These are phyloP conservation scores for Populus pruinosa DNA, from an alignment of 345 rosid genomes.

Conservation along the genomic window DNA sequence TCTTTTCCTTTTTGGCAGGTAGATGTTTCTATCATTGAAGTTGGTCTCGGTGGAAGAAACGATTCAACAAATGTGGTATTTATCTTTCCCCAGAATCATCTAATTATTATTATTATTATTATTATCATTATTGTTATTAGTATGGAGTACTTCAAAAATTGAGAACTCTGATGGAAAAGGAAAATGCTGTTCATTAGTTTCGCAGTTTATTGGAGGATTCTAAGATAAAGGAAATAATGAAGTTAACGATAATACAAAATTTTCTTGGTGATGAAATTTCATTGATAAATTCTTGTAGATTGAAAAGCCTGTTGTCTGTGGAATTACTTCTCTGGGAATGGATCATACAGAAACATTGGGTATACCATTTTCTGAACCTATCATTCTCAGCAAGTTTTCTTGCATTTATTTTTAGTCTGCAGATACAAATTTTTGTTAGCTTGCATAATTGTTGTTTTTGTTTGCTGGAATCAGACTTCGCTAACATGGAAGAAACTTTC, in stretches of 20 bases:
- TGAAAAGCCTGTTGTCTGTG: constrained; percentile 78
- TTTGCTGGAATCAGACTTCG: background rate
- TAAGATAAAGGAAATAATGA: background rate
- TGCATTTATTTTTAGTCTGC: background rate
- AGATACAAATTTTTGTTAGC: background rate
- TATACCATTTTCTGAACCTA: constrained; percentile 19
- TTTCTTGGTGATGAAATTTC: constrained; percentile 3
- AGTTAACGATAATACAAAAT: background rate
- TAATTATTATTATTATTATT: background rate
- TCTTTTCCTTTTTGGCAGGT: constrained; percentile 40
- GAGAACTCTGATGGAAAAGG: background rate
- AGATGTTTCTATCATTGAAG: constrained; percentile 86
- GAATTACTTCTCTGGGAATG: constrained; percentile 81
- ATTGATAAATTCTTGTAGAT: constrained; percentile 48
- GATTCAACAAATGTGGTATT: constrained; percentile 89
- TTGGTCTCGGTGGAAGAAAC: constrained; percentile 69
- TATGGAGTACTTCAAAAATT: background rate
- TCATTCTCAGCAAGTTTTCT: constrained; percentile 2
- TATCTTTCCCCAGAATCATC: constrained; percentile 15
- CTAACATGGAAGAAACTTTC: background rate
- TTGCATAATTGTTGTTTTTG: background rate
- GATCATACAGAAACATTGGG: constrained; percentile 79
- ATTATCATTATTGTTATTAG: background rate
- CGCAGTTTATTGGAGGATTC: background rate
- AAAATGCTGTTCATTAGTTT: background rate